Percentiles rank a stretch among this genome's conserved stretches.
Conservation (phyloP, 139 green algal genomes). For the Pycnococcus provasolii region DNA sequence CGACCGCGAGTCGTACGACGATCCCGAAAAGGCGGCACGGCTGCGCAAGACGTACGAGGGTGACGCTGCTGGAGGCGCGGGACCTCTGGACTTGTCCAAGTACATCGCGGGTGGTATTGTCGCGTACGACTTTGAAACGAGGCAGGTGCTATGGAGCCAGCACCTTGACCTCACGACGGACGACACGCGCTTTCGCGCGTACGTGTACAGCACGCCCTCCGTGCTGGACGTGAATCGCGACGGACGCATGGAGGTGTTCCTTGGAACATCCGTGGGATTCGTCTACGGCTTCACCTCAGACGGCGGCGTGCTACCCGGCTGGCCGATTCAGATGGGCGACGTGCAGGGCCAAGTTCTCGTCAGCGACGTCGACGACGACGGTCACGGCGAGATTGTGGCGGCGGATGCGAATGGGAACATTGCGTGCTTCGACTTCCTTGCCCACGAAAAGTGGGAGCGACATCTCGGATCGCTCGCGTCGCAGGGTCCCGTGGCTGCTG, state of each 20-base stretch:
- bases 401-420: constrained; percentile 77
- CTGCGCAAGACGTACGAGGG: neutral
- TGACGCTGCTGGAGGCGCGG: constrained; percentile 9
- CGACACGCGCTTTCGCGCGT: constrained; percentile 61
- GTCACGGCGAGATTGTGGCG: constrained; percentile 72
- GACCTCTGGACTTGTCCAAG: constrained; percentile 46
- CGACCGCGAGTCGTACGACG: constrained; percentile 73
- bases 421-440: constrained; percentile 52
- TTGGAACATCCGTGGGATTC: constrained; percentile 85
- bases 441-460: constrained; percentile 80
- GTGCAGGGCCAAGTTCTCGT: constrained; percentile 81
- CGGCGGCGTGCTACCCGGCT: constrained; percentile 25
- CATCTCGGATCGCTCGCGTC: constrained; percentile 58
- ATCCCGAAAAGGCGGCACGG: constrained; percentile 35
- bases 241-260: constrained; percentile 76
- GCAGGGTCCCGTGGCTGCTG: constrained; percentile 39
- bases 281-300: constrained; percentile 78
- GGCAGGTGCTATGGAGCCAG: constrained; percentile 62
- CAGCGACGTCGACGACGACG: constrained; percentile 82
- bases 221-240: constrained; percentile 75
- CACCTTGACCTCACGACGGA: constrained; percentile 92
- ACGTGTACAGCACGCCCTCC: constrained; percentile 68
- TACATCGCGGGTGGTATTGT: constrained; percentile 74
- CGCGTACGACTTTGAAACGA: constrained; percentile 63
- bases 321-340: constrained; percentile 86